phyloP scores from a whole-genome alignment of 1,284 basidiomycete genomes.

The Cronartium ribicola region DNA sequence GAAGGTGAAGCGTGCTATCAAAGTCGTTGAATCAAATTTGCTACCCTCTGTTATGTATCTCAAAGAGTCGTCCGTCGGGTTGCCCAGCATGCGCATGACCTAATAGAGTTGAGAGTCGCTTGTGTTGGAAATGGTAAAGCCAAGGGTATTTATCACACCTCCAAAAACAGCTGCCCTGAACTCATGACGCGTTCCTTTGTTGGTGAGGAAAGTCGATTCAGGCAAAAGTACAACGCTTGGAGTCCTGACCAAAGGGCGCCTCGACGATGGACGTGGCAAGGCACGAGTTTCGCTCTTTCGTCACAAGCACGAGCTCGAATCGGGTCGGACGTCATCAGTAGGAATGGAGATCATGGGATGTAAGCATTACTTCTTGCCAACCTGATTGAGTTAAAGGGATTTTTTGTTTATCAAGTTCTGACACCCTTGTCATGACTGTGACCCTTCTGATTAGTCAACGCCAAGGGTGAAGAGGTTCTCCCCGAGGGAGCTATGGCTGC shows the following conservation, averaged over 20 bases:
- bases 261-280: slow-evolving; percentile 91
- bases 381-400: neutral
- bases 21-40: neutral
- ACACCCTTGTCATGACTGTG: neutral
- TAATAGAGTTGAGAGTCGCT: slow-evolving; percentile 78
- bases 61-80: slow-evolving; percentile 43
- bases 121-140: slow-evolving; percentile 72
- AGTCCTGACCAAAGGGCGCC: slow-evolving; percentile 61
- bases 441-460: slow-evolving; percentile 10
- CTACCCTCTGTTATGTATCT: neutral
- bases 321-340: slow-evolving; percentile 86
- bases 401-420: slow-evolving; percentile 20
- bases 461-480: slow-evolving; percentile 65
- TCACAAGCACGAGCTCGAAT: slow-evolving; percentile 97
- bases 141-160: neutral
- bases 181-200: slow-evolving; percentile 14
- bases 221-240: slow-evolving; percentile 38
- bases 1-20: neutral
- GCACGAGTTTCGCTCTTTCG: slow-evolving; percentile 88
- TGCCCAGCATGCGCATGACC: slow-evolving; percentile 50
- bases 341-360: slow-evolving; percentile 76
- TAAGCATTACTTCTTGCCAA: neutral
- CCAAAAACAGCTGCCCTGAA: neutral
- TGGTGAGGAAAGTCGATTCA: slow-evolving; percentile 31
- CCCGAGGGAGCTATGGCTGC: slow-evolving; percentile 53